Evolutionary conservation across 192 early-diverging fungal species (phyloP), one percentile per base, ranked within the genome.

Genomic region (Spizellomyces sp.): DNA sequence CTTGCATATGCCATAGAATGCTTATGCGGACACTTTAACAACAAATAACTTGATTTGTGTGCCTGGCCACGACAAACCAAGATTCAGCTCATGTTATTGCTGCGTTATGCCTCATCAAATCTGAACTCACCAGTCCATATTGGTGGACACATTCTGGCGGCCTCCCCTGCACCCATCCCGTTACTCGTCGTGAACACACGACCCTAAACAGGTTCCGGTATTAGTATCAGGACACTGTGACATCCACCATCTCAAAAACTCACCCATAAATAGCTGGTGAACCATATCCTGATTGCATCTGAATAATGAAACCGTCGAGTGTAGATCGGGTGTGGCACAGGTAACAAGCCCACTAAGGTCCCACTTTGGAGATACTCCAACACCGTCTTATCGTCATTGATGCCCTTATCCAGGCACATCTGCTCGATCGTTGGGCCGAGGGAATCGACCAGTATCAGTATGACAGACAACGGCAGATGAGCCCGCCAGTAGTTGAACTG

Each of bases 351-450:
- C 21, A 86, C 84, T 43, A 83, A 63, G 8, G 84, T 86, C 54
- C 79, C 79, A 17, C 52, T 70, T 41, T 75, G 27, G 14, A 92
- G 73, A 57, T 77, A 88, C 10, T 87, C 89, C 9, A 88, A 64
- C 0, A 87, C 82, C 21, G 83, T 82, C 6, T 84, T 77, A 41
- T 94, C 91, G 21, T 85, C 83, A 48, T 88, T 88, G 41, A 88
- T 72, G 6, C 79, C 73, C 55, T 92, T 83, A 7, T 79, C 68
- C 9, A 88, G 72, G 56, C 86, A 89, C 19, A 86, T 77, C 9
- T 77, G 76, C 64, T 94, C 89, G 22, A 96, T 84, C 47, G 86
- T 87, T 6, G 87, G 90, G 4, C 88, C 84, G 0, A 94, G 80
- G 8, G 87, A 71, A 17, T 89, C 83, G 6, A 92, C 75, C 8